Conservation (phyloP, 2,329 filamentous ascomycete species). For the Leptographium galeiforme region DNA sequence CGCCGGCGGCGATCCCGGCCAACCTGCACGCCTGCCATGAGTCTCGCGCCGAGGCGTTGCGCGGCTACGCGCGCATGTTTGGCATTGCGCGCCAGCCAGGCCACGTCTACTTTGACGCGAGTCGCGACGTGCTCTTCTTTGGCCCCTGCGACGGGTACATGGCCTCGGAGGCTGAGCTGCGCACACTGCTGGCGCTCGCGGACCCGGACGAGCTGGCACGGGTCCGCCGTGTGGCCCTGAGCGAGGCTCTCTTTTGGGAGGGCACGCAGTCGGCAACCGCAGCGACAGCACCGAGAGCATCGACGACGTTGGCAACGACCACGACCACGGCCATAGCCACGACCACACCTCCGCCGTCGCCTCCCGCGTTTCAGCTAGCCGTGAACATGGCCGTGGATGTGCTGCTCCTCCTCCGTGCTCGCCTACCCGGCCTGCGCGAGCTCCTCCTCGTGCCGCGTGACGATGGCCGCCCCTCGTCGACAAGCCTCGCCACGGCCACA, state of each 20-base stretch:
- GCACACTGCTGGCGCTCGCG: conserved; percentile 29
- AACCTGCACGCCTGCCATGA: conserved; percentile 33
- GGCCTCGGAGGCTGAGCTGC: conserved; percentile 30
- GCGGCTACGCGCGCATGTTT: conserved; percentile 26
- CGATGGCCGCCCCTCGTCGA: conserved; percentile 19
- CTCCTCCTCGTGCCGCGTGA: conserved; percentile 30
- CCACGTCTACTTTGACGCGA: conserved; percentile 27
- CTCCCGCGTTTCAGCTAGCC: conserved; percentile 17
- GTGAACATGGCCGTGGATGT: conserved; percentile 24
- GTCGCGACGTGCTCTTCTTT: conserved; percentile 33
- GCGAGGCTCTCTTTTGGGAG: conserved; percentile 25
- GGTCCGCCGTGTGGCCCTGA: conserved; percentile 30
- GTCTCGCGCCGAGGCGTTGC: conserved; percentile 29
- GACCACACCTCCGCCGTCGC: neutral
- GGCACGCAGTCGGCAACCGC: neutral
- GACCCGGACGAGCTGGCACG: conserved; percentile 24
- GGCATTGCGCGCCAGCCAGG: conserved; percentile 27
- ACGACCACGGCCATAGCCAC: too few species aligned
- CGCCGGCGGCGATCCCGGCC: conserved; percentile 25
- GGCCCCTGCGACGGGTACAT: conserved; percentile 30
- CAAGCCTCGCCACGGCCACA: conserved; percentile 13
- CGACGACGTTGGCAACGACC: neutral
- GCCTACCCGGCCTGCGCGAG: conserved; percentile 26
- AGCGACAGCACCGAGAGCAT: too few species aligned
- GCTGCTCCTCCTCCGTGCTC: conserved; percentile 22